Evolutionary conservation across 495 filamentous ascomycete species (phyloP).

Genomic region (Amphirosellinia nigrospora): DNA sequence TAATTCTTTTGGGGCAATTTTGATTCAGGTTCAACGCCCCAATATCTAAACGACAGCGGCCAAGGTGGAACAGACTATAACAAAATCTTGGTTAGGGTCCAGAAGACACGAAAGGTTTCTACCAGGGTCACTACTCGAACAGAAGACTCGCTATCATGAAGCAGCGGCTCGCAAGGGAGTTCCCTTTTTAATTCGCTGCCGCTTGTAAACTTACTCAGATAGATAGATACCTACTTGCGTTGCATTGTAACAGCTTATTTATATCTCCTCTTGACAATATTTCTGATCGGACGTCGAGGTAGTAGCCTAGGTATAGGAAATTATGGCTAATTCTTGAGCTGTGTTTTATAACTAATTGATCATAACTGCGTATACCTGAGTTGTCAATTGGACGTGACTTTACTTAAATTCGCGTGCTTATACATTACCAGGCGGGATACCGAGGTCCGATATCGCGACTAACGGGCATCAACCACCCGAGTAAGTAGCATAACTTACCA

Average conservation of each 20-base stretch:
- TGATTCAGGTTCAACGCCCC: not conserved
- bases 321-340: not conserved
- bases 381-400: no score
- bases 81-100: not conserved
- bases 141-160: not conserved
- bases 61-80: not conserved
- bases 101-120: not conserved
- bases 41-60: not conserved
- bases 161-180: not conserved
- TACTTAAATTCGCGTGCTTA: not conserved
- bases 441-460: constrained; percentile 1
- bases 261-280: not conserved
- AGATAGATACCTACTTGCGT: constrained; percentile 20
- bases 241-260: not conserved
- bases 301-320: not conserved
- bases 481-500: not conserved
- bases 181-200: not conserved
- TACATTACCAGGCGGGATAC: not conserved
- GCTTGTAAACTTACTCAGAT: not conserved
- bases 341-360: no score
- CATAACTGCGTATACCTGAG: no score
- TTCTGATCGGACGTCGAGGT: not conserved
- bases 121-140: not conserved
- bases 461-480: not conserved
- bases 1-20: not conserved